These are phyloP conservation scores for Amanita pallidorosea DNA, from an alignment of 768 basidiomycete genomes.

Conservation along the genomic window DNA sequence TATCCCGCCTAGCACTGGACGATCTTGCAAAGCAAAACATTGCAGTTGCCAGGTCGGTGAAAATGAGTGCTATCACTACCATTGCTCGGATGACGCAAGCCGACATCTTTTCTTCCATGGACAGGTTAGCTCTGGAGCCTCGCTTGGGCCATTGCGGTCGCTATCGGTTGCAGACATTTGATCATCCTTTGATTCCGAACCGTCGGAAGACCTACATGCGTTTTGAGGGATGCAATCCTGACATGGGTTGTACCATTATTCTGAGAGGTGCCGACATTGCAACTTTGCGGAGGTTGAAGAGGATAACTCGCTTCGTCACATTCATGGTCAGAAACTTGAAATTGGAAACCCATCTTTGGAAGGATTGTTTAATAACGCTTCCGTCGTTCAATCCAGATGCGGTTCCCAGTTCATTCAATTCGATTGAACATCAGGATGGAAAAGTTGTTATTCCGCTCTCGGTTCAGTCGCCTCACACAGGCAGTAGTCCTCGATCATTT, in stretches of 20 bases:
- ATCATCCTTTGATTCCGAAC: slow-evolving; percentile 91
- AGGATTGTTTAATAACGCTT: slow-evolving; percentile 72
- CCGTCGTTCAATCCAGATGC: slow-evolving; percentile 60
- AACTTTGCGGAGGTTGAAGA: slow-evolving; percentile 77
- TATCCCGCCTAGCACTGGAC: slow-evolving; percentile 85
- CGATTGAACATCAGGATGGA: slow-evolving; percentile 6
- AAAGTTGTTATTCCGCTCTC: background rate
- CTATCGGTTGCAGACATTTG: slow-evolving; percentile 88
- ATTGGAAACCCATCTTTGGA: slow-evolving; percentile 91
- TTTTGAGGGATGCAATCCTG: slow-evolving; percentile 89
- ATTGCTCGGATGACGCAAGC: slow-evolving; percentile 93
- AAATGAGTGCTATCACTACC: slow-evolving; percentile 76
- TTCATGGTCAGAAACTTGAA: slow-evolving; percentile 92
- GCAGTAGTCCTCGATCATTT: slow-evolving; percentile 10
- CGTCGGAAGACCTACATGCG: slow-evolving; percentile 94
- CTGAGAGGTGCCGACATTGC: slow-evolving; percentile 80
- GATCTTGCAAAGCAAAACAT: slow-evolving; percentile 77
- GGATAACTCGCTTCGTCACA: slow-evolving; percentile 83
- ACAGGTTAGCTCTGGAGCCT: slow-evolving; percentile 83
- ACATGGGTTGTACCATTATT: slow-evolving; percentile 92
- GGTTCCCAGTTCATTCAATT: slow-evolving; percentile 33
- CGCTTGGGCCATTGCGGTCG: slow-evolving; percentile 79
- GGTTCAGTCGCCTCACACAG: background rate
- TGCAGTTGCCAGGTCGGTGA: slow-evolving; percentile 84
- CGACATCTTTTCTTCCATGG: slow-evolving; percentile 92